Conservation (phyloP, 1,139 yeast genomes). For the Suhomyces terraborum region DNA sequence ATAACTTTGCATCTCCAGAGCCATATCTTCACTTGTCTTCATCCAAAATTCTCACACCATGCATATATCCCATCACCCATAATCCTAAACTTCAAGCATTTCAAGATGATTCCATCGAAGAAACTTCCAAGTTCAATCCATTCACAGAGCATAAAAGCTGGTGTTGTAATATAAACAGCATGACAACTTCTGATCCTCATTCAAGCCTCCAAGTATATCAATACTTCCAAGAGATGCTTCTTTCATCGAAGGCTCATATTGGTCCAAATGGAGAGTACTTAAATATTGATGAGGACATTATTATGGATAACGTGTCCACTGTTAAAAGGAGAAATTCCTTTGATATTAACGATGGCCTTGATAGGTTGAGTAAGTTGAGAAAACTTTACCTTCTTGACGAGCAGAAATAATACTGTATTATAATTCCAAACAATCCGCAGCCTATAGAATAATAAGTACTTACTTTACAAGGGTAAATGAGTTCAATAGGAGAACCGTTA, state of each 20-base stretch:
- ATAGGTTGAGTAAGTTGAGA: conserved; percentile 36
- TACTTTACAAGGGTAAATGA: too few relatives aligned
- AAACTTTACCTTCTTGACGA: conserved; percentile 36
- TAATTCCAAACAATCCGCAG: neutral
- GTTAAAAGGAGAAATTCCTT: conserved; percentile 27
- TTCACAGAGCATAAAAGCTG: conserved; percentile 37
- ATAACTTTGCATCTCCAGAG: conserved; percentile 1
- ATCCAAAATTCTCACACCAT: conserved; percentile 36
- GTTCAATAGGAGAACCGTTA: too few relatives aligned
- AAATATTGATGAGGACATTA: conserved; percentile 18
- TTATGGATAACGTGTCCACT: conserved; percentile 17
- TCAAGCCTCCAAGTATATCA: conserved; percentile 14
- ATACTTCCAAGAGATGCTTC: conserved; percentile 31
- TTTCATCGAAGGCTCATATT: conserved; percentile 24
- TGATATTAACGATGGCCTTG: conserved; percentile 38
- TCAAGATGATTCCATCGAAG: conserved; percentile 19
- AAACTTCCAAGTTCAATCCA: conserved; percentile 24
- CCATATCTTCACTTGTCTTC: conserved; percentile 20
- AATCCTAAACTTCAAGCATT: conserved; percentile 6
- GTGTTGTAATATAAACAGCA: conserved; percentile 31
- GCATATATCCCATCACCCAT: conserved; percentile 29
- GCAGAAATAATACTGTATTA: conserved; percentile 8
- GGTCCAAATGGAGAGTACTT: conserved; percentile 33
- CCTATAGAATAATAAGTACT: neutral
- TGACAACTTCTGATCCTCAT: conserved; percentile 17